Evolutionary conservation across 2,329 filamentous ascomycete genomes (phyloP).

Genomic region (Stagonosporopsis tanaceti): DNA sequence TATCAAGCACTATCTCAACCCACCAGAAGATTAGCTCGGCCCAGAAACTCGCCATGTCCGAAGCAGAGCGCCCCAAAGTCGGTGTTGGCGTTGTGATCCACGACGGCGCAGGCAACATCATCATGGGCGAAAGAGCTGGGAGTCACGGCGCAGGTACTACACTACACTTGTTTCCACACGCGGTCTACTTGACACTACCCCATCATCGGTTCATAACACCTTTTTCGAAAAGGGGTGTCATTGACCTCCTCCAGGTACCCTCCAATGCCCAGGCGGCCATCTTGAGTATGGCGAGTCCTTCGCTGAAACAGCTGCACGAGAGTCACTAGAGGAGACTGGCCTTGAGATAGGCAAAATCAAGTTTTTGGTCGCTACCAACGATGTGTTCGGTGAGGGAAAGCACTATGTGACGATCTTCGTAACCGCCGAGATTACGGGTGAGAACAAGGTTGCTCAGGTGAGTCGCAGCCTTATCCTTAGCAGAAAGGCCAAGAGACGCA

Average conservation of each 20-base stretch:
- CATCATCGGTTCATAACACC: background rate
- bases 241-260: conserved; percentile 57
- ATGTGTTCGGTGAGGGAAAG: conserved; percentile 68
- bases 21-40: background rate
- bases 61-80: conserved; percentile 47
- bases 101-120: conserved; percentile 52
- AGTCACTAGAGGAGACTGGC: conserved; percentile 75
- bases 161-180: too few species aligned
- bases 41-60: conserved; percentile 24
- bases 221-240: background rate
- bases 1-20: background rate
- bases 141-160: conserved; percentile 56
- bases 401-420: conserved; percentile 82
- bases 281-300: conserved; percentile 73
- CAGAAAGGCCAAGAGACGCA: background rate
- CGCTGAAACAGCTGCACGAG: conserved; percentile 69
- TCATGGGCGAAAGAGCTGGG: conserved; percentile 58
- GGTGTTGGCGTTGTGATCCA: conserved; percentile 61
- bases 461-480: conserved; percentile 24
- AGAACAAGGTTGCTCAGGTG: conserved; percentile 62
- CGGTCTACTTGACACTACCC: too few species aligned
- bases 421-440: conserved; percentile 59
- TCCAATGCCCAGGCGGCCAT: conserved; percentile 77
- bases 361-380: conserved; percentile 71
- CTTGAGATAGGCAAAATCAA: conserved; percentile 58